Evolutionary conservation across 176 grass and related monocot genomes (phyloP), one percentile per base, ranked within the genome.

Genomic region (Zoysia japonica): DNA sequence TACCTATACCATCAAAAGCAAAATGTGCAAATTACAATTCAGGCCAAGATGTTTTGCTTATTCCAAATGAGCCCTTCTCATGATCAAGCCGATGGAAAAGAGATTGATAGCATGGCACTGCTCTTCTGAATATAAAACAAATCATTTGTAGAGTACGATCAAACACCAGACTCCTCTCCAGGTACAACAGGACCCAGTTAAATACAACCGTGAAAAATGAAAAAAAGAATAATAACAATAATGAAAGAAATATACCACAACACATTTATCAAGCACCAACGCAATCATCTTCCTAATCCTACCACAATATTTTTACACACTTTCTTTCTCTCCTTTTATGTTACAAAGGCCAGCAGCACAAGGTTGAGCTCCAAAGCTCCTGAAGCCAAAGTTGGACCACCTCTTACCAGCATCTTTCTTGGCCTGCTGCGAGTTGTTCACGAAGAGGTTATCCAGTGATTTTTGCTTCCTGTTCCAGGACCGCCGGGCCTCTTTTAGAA

Each of bases 301-400:
- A 82, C n/a, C 48, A 39, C 63, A 69, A 73, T 74, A 61, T 53
- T 85, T 77, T 90, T 96, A 90, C 90, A 97, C 71, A 65, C 88
- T 67, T 2, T 51, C 81, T 85, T 67, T 15, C 0, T 46, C 13
- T 7, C 70, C 60, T 45, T 50, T 73, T 90, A 90, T 86, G 72
- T 88, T 92, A 88, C 90, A 90, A 78, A 82, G 64, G 85, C 85
- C 76, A 61, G 5, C 76, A 61, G 2, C 61, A 36, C 1, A 16
- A 20, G 17, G 79, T 20, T 3, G 54, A 62, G 7, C 3, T n/a
- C 14, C 76, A 88, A 77, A 89, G 66, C 88, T 87, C 67, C 88
- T 90, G 86, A 95, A 99, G 19, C 96, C 92, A 4, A 99, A 93
- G 86, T 88, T 91, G 46, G 96, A 89, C 96, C 96, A 99, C 75